Conservation (phyloP, 2,329 filamentous ascomycete genomes). For the Phaeophleospora eucalypticola region DNA sequence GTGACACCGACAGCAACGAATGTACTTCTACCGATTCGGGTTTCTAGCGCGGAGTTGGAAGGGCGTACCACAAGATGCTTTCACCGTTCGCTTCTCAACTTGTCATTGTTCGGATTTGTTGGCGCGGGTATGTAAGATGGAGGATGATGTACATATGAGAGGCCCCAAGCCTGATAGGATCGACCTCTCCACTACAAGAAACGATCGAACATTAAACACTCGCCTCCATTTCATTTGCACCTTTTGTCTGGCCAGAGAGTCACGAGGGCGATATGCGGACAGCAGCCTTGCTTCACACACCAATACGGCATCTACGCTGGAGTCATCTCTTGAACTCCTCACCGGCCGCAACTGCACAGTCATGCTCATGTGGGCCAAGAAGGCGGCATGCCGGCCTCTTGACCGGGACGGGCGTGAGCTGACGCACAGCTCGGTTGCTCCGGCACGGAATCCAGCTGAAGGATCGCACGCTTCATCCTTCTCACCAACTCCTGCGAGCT, state of each 20-base stretch:
- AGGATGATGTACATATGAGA: slow-evolving; percentile 10
- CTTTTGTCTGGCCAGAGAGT: no score
- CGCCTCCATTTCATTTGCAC: not conserved
- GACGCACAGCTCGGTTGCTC: not conserved
- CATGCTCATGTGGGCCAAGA: no score
- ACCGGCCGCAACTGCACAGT: no score
- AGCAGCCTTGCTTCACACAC: no score
- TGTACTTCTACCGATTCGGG: slow-evolving; percentile 1
- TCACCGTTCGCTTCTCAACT: not conserved
- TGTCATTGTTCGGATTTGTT: slow-evolving; percentile 2
- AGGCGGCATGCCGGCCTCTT: no score
- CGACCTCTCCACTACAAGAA: slow-evolving; percentile 14
- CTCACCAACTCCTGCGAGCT: not conserved
- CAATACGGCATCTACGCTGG: no score
- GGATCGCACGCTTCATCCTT: not conserved
- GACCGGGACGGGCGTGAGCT: no score
- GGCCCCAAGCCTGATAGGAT: slow-evolving; percentile 20
- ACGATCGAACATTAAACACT: not conserved
- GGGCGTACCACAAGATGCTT: slow-evolving; percentile 1
- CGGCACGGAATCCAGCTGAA: not conserved
- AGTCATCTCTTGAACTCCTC: no score
- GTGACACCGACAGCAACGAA: not conserved
- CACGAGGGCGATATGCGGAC: no score
- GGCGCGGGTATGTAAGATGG: slow-evolving; percentile 4
- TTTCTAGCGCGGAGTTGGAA: slow-evolving; percentile 15